Conservation (phyloP, 331 rosid genomes). For the Arachis monticola region DNA sequence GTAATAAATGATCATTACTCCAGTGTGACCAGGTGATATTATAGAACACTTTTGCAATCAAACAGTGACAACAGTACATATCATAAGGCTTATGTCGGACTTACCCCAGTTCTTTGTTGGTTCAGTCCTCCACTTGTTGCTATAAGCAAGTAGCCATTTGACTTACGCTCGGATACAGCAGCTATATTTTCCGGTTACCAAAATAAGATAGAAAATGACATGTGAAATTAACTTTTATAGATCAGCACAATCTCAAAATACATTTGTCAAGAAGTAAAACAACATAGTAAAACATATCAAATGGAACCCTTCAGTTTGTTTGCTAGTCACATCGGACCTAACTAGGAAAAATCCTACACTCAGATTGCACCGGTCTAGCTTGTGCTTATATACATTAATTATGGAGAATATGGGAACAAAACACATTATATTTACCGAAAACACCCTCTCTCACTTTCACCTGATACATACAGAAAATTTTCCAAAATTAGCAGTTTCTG, state of each 20-base stretch:
- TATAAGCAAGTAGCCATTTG: constrained; percentile 93
- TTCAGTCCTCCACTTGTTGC: constrained; percentile 98
- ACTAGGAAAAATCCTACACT: constrained; percentile 27
- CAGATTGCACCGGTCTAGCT: constrained; percentile 9
- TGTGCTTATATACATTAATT: background rate
- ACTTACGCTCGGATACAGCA: constrained; percentile 64
- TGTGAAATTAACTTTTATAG: constrained; percentile 17
- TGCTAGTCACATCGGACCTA: constrained; percentile 16
- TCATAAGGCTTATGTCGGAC: constrained; percentile 41
- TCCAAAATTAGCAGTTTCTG: background rate
- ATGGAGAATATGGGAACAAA: background rate
- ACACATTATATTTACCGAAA: constrained; percentile 4
- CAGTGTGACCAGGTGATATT: constrained; percentile 14
- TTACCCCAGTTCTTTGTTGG: constrained; percentile 99
- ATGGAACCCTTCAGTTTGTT: constrained; percentile 14
- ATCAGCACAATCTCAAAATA: constrained; percentile 22
- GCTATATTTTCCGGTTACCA: constrained; percentile 51
- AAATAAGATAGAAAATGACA: constrained; percentile 32
- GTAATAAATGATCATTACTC: constrained; percentile 17
- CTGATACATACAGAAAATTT: background rate
- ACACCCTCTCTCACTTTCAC: constrained; percentile 2
- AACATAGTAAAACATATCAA: constrained; percentile 10
- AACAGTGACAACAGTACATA: constrained; percentile 8
- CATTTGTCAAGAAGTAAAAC: constrained; percentile 31
- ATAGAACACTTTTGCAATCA: background rate